These are phyloP conservation scores for Chlorella sp. DNA, from an alignment of 139 green algal species.

Conservation along the genomic window DNA sequence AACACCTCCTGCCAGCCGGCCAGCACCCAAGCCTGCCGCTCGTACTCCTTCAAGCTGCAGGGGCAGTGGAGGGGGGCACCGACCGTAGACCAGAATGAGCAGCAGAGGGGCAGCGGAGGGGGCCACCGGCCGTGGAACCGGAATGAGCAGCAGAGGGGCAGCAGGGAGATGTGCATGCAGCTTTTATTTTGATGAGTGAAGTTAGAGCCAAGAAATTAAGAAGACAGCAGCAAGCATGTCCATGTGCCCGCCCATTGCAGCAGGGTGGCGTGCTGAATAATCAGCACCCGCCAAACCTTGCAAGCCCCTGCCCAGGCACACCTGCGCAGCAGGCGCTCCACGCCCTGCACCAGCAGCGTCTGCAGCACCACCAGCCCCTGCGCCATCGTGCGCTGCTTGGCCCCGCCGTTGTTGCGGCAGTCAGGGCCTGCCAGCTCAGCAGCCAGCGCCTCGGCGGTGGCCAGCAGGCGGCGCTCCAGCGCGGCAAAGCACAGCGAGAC, in stretches of 20 bases:
- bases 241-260: too few species aligned
- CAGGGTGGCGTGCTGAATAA: too few species aligned
- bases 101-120: neutral
- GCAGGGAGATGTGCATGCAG: too few species aligned
- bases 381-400: slow-evolving; percentile 46
- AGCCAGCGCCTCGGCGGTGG: slow-evolving; percentile 10
- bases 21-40: slow-evolving; percentile 63
- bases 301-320: neutral
- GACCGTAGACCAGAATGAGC: neutral
- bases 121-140: too few species aligned
- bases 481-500: slow-evolving; percentile 66
- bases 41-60: slow-evolving; percentile 64
- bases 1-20: slow-evolving; percentile 66
- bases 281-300: neutral
- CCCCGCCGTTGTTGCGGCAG: neutral
- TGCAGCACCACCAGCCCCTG: slow-evolving; percentile 63
- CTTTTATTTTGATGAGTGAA: too few species aligned
- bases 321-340: slow-evolving; percentile 36
- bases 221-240: too few species aligned
- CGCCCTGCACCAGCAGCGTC: slow-evolving; percentile 34
- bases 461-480: slow-evolving; percentile 48
- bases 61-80: neutral
- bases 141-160: neutral
- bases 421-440: neutral
- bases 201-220: too few species aligned